phyloP scores from a whole-genome alignment of 2,329 filamentous ascomycete species.

The Claviceps digitariae region DNA sequence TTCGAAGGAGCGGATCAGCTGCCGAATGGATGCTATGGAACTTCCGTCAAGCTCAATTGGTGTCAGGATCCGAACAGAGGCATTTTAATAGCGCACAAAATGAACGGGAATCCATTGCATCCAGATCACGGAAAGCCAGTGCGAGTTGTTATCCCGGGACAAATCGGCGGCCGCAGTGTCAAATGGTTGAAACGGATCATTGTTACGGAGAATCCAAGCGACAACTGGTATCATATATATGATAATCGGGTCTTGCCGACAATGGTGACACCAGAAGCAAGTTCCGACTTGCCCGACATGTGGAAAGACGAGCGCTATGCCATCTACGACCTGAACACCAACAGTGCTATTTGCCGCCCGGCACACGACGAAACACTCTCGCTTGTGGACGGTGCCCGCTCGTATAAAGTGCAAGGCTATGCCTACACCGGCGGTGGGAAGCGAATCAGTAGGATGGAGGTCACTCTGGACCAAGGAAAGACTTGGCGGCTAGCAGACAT shows the following conservation, averaged over 20 bases:
- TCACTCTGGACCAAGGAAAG: slow-evolving; percentile 71
- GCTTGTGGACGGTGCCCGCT: slow-evolving; percentile 31
- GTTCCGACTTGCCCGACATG: slow-evolving; percentile 56
- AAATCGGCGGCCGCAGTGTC: slow-evolving; percentile 83
- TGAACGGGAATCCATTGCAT: slow-evolving; percentile 72
- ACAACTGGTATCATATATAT: slow-evolving; percentile 93
- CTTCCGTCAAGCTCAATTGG: slow-evolving; percentile 79
- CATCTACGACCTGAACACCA: slow-evolving; percentile 83
- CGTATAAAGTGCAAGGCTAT: slow-evolving; percentile 63
- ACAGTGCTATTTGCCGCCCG: slow-evolving; percentile 70
- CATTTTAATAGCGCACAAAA: slow-evolving; percentile 76
- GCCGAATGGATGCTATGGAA: slow-evolving; percentile 82
- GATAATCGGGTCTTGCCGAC: slow-evolving; percentile 86
- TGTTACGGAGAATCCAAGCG: slow-evolving; percentile 63
- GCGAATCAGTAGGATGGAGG: slow-evolving; percentile 66
- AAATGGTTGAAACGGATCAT: slow-evolving; percentile 84
- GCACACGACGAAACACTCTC: slow-evolving; percentile 58
- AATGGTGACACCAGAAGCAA: slow-evolving; percentile 69
- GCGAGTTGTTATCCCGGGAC: slow-evolving; percentile 71
- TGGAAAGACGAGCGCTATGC: slow-evolving; percentile 88
- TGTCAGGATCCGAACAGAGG: slow-evolving; percentile 70
- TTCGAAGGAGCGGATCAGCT: slow-evolving; percentile 84
- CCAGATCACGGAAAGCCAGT: slow-evolving; percentile 82
- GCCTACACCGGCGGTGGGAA: slow-evolving; percentile 83
- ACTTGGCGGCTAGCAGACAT: slow-evolving; percentile 68